phyloP scores from a whole-genome alignment of 106 monocot genomes.

The Narthecium ossifragum region DNA sequence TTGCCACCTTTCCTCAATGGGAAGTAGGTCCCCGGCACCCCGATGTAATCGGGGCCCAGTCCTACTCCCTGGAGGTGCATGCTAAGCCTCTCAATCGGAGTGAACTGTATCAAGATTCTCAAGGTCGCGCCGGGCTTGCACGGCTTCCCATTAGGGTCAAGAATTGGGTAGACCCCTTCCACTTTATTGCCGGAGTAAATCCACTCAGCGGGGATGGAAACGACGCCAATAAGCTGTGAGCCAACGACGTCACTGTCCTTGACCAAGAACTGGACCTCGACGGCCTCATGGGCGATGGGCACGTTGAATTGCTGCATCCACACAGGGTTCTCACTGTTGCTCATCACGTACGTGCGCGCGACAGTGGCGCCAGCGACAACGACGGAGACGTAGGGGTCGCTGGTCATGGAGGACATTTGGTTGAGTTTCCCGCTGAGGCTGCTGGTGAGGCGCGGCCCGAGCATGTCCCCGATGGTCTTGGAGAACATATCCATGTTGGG shows the following conservation, averaged over 20 bases:
- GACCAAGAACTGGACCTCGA: conserved; percentile 60
- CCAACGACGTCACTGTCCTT: conserved; percentile 87
- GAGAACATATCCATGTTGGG: conserved; percentile 92
- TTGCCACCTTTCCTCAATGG: conserved; percentile 59
- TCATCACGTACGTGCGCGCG: conserved; percentile 77
- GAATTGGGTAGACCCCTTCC: conserved; percentile 60
- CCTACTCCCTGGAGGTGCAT: conserved; percentile 59
- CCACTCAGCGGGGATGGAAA: conserved; percentile 49
- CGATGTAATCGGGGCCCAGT: conserved; percentile 45
- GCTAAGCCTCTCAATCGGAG: conserved; percentile 52
- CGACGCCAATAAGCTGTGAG: conserved; percentile 74
- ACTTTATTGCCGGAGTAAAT: conserved; percentile 51
- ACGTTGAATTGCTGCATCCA: conserved; percentile 89
- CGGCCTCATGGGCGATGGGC: conserved; percentile 67
- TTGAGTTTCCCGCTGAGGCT: conserved; percentile 41
- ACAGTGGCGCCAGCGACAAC: conserved; percentile 38
- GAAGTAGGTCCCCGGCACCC: conserved; percentile 80
- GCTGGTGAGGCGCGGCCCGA: conserved; percentile 29
- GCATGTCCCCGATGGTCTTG: conserved; percentile 62
- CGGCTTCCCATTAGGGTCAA: conserved; percentile 64
- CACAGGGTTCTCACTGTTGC: conserved; percentile 75
- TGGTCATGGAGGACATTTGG: conserved; percentile 50
- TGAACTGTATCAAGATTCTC: conserved; percentile 63
- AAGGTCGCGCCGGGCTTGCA: conserved; percentile 58
- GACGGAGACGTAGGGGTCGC: conserved; percentile 84